phyloP scores from a whole-genome alignment of 805 yeast genomes.

The Candida maris region DNA sequence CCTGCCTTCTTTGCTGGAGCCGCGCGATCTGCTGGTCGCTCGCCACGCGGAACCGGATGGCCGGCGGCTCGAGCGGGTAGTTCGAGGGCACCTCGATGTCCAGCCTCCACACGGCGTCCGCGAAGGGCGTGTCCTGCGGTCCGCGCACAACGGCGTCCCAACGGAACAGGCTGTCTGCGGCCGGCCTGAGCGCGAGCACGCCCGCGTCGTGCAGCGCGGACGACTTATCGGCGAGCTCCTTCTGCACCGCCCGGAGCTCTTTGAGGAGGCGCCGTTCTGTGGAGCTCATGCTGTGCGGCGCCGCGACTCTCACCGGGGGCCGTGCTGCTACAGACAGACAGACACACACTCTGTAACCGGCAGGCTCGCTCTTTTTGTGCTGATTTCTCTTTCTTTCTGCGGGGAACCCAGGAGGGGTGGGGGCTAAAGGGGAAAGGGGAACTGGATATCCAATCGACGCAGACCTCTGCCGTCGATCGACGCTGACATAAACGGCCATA shows the following conservation, averaged over 20 bases:
- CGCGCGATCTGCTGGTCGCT: conserved; percentile 10
- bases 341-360: too few relatives aligned
- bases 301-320: too few relatives aligned
- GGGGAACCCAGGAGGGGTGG: too few relatives aligned
- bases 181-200: conserved; percentile 43
- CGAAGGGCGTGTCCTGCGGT: conserved; percentile 50
- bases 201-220: conserved; percentile 25
- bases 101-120: conserved; percentile 50
- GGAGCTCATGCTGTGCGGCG: conserved; percentile 12
- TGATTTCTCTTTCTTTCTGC: too few relatives aligned
- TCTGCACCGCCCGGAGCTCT: conserved; percentile 32
- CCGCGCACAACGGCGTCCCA: conserved; percentile 55
- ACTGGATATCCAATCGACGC: too few relatives aligned
- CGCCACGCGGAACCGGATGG: conserved; percentile 37
- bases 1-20: conserved; percentile 3
- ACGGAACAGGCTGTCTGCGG: conserved; percentile 35
- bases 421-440: too few relatives aligned
- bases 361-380: too few relatives aligned
- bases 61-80: conserved; percentile 63
- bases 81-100: conserved; percentile 40
- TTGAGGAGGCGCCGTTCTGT: conserved; percentile 35
- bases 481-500: too few relatives aligned
- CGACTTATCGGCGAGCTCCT: conserved; percentile 21
- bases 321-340: too few relatives aligned
- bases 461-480: too few relatives aligned